phyloP scores from a whole-genome alignment of 768 basidiomycete genomes.

The Termitomyces bulborhizus region DNA sequence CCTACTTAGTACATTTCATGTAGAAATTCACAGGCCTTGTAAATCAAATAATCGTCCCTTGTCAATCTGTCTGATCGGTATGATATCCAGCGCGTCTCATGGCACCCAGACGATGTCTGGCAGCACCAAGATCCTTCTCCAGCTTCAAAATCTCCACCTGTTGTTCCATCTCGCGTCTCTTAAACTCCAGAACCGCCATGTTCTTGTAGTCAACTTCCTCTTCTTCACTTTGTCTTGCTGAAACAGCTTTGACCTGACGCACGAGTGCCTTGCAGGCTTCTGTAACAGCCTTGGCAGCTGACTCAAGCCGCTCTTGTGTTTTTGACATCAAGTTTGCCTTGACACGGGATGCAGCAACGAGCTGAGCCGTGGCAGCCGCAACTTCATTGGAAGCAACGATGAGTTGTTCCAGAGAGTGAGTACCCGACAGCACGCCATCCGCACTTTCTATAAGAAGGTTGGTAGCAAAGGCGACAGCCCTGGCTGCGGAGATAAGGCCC shows the following conservation, averaged over 20 bases:
- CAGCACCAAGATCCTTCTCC: constrained; percentile 91
- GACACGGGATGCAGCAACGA: constrained; percentile 96
- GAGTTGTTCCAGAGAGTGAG: constrained; percentile 95
- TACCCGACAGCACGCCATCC: constrained; percentile 94
- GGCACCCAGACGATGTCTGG: constrained; percentile 72
- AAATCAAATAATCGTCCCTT: constrained; percentile 11
- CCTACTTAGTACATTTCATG: constrained; percentile 12
- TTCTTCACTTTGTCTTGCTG: constrained; percentile 72
- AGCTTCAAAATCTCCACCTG: constrained; percentile 97
- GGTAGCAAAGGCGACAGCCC: constrained; percentile 95
- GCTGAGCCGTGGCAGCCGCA: constrained; percentile 92
- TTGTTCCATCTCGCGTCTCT: constrained; percentile 97
- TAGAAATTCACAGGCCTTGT: constrained; percentile 7
- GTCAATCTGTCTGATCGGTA: constrained; percentile 71
- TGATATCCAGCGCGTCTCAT: constrained; percentile 91
- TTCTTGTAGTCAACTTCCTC: constrained; percentile 87
- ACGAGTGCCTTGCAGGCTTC: constrained; percentile 97
- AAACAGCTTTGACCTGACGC: constrained; percentile 91
- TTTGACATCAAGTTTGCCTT: constrained; percentile 99
- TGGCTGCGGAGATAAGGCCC: constrained; percentile 96
- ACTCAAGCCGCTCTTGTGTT: constrained; percentile 93
- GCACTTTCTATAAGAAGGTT: constrained; percentile 94
- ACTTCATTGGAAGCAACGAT: constrained; percentile 99
- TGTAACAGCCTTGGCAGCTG: constrained; percentile 95
- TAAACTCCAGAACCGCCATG: constrained; percentile 94